Evolutionary conservation across 2,329 filamentous ascomycete species (phyloP).

Genomic region (Leptographium lundbergii): DNA sequence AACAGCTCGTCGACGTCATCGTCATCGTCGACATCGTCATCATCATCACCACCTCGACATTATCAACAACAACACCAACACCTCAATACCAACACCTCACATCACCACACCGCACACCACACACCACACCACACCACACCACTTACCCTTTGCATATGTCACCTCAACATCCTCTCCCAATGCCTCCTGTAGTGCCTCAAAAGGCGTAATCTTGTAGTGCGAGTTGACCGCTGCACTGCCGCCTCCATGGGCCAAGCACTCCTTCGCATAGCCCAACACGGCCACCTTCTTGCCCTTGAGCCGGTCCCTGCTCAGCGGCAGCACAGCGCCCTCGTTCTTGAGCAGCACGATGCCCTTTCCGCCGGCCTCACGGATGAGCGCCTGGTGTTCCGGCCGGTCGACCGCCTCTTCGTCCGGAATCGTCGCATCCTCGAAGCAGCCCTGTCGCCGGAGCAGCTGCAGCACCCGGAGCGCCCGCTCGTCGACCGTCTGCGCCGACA

Average conservation of each 20-base stretch:
- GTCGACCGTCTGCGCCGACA: constrained; percentile 38
- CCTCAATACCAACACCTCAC: too few relatives aligned
- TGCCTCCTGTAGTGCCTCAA: not conserved
- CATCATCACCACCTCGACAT: too few relatives aligned
- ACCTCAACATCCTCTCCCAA: not conserved
- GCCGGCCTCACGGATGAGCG: constrained; percentile 47
- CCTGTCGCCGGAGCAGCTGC: constrained; percentile 47
- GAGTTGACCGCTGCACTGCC: constrained; percentile 57
- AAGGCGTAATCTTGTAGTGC: constrained; percentile 38
- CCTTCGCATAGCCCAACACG: constrained; percentile 53
- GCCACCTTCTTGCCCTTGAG: constrained; percentile 44
- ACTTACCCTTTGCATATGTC: not conserved
- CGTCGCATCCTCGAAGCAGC: constrained; percentile 42
- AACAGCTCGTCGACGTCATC: too few relatives aligned
- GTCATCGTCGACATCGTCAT: too few relatives aligned
- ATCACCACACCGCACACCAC: too few relatives aligned
- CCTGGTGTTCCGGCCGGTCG: constrained; percentile 42
- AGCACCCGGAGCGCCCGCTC: constrained; percentile 47
- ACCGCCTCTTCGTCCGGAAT: constrained; percentile 46
- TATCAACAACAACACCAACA: too few relatives aligned
- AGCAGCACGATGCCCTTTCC: constrained; percentile 50
- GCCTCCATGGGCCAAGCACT: constrained; percentile 54
- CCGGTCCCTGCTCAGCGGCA: constrained; percentile 39
- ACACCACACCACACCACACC: not conserved
- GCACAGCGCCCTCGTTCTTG: constrained; percentile 47